Base-by-base conservation (phyloP, 2,329 filamentous ascomycete species). In the Aspergillus texensis region DNA sequence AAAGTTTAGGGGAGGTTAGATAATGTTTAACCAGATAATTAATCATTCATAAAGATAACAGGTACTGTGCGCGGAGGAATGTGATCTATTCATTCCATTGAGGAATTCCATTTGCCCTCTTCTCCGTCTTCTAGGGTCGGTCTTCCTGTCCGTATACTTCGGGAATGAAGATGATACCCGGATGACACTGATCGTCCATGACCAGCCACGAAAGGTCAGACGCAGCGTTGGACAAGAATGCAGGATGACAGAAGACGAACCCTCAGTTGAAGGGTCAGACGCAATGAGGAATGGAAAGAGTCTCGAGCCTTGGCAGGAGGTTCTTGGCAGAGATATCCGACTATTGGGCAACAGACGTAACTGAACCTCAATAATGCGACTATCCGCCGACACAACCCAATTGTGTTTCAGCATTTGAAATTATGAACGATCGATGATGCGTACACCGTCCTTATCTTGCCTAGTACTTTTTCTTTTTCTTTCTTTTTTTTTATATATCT, bases 281-380 rank as follows among this genome's bases (percentile, higher is more conserved):
- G 50, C 30, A 54, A 34, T 24, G 32, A 36, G 32, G 30, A 55
- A 14, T 32, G 10, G 12, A 26, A 36, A 34, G 36, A 41, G 9
- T 41, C 39, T 41, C 39, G 39, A 36, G 28, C 32, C 58, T 60
- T 60, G 58, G 58, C 58, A 54, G 48, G 48, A 60, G 58, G 8
- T n/a, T 28, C 57, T 53, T 59, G 57, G 57, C 57, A 53, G 39
- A 46, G 43, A 50, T 50, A 50, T 50, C 26, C 19, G 28, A 52
- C 48, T 52, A 52, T 52, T 52, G 48, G 26, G 8, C 46, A 50
- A 28, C 46, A 8, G 46, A 30, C 16, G 26, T 26, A 50, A 50
- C 26, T 50, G 4, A 19, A 50, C 46, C 46, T 16, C 24, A 50
- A 50, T 58, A 46, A 50, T 48, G 52, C 28, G 24, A 45, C 30